Base-by-base conservation (phyloP, 805 yeast genomes). In the Saccharomycopsis sp. region DNA sequence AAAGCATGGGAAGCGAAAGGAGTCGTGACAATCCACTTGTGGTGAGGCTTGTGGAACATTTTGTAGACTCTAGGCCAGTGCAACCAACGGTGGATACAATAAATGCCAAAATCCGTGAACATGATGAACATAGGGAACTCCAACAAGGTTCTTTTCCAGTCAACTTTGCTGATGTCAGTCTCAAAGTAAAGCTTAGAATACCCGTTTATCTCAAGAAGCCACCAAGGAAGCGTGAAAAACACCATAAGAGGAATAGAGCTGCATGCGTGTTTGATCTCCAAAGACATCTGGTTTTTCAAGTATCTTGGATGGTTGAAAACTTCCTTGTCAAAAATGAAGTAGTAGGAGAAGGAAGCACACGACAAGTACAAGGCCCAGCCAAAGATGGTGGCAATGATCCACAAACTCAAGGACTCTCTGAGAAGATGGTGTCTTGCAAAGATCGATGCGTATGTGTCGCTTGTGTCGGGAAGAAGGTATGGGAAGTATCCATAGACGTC, bases 1-100 rank as follows among this genome's bases (percentile, higher is more conserved):
- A 94, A 94, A 24, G 98, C 97, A 69, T 91, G 97, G 7, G 97
- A 89, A 0, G 99, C 99, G 74, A 87, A 94, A 50, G 99, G 99
- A 8, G 99, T 92, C 61, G 98, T 92, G 47, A 94, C 97, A 65
- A 94, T 83, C 99, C 99, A 94, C 75, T 94, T 94, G 80, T 94
- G 99, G 73, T 94, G 99, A 12, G 97, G 97, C 75, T 94, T 94
- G 77, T 94, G 99, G 62, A 94, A 75, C 24, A 67, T 71, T 76
- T 87, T 91, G 81, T 94, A 94, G 47, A 94, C 85, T 16, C 78
- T 65, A 21, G 97, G 97, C 89, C 94, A 90, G 71, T 94, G 99
- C 67, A 94, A 79, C 81, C 89, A 81, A 70, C 98, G 84, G 75
- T 94, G 99, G 65, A 91, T 86, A 68, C 87, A 78, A 71, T 94